These are phyloP conservation scores for Ceratocystis cubensis DNA, from an alignment of 2,329 filamentous ascomycete genomes.

Conservation along the genomic window DNA sequence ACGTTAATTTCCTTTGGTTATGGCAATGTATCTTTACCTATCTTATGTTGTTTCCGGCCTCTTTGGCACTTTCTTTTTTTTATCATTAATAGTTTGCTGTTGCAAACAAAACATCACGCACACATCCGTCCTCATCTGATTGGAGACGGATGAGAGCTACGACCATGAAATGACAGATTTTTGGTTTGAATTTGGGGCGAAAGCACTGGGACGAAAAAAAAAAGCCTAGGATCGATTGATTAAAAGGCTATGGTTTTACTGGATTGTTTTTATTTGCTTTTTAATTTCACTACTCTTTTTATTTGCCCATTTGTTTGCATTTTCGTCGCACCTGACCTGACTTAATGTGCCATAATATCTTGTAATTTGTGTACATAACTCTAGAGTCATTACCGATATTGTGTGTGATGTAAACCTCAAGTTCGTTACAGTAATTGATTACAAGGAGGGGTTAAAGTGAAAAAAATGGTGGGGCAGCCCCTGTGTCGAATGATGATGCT, in stretches of 20 bases:
- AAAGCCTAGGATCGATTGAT: background rate
- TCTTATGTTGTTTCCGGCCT: background rate
- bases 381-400: background rate
- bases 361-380: background rate
- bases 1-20: background rate
- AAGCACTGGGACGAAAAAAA: background rate
- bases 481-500: background rate
- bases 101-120: background rate
- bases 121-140: background rate
- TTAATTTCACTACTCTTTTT: background rate
- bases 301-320: background rate
- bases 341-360: too few species aligned
- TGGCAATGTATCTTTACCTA: background rate
- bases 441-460: background rate
- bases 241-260: background rate
- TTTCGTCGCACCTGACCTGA: too few species aligned
- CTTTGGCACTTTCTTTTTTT: background rate
- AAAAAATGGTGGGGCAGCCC: background rate
- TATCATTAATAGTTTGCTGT: background rate
- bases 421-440: background rate
- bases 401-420: background rate
- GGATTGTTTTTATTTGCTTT: background rate
- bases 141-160: background rate
- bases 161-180: slow-evolving; percentile 1
- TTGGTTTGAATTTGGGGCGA: background rate